These are phyloP conservation scores for Lipomyces starkeyi DNA, from an alignment of 805 yeast species.

Conservation along the genomic window DNA sequence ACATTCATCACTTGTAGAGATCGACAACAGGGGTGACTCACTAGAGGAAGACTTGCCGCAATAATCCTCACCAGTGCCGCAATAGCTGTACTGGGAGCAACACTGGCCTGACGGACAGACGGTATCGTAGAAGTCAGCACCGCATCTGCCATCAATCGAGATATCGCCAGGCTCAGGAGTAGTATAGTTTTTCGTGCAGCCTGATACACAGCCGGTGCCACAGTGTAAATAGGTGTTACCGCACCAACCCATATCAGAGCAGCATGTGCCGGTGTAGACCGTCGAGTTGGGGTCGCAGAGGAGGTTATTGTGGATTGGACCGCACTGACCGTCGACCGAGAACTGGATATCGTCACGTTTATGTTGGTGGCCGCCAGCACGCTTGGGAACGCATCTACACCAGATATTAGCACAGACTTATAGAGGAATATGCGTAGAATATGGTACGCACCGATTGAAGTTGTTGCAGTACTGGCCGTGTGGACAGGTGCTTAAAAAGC, in stretches of 20 bases:
- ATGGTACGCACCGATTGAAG: background rate
- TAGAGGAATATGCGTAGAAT: background rate
- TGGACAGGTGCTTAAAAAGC: constrained; percentile 11
- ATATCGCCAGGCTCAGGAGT: constrained; percentile 1
- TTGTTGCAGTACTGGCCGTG: constrained; percentile 23
- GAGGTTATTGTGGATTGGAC: constrained; percentile 9
- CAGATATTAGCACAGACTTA: constrained; percentile 5
- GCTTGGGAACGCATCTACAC: background rate
- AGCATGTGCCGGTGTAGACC: constrained; percentile 24
- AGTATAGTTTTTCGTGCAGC: constrained; percentile 20
- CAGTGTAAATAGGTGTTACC: constrained; percentile 25
- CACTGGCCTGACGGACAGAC: constrained; percentile 26
- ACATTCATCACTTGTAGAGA: background rate
- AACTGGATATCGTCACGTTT: constrained; percentile 1
- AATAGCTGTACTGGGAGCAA: constrained; percentile 32
- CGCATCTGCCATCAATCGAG: constrained; percentile 33
- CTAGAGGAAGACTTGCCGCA: constrained; percentile 18
- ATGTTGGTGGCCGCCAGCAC: background rate
- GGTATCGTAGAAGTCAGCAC: constrained; percentile 19
- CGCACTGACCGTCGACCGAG: constrained; percentile 27
- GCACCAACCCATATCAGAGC: constrained; percentile 29
- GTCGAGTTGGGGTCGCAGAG: constrained; percentile 18
- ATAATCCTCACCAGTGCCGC: constrained; percentile 22
- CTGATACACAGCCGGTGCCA: constrained; percentile 24
- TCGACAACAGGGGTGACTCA: background rate